phyloP scores from a whole-genome alignment of 108 stramenopile genomes.

The Skeletonema marinoi region DNA sequence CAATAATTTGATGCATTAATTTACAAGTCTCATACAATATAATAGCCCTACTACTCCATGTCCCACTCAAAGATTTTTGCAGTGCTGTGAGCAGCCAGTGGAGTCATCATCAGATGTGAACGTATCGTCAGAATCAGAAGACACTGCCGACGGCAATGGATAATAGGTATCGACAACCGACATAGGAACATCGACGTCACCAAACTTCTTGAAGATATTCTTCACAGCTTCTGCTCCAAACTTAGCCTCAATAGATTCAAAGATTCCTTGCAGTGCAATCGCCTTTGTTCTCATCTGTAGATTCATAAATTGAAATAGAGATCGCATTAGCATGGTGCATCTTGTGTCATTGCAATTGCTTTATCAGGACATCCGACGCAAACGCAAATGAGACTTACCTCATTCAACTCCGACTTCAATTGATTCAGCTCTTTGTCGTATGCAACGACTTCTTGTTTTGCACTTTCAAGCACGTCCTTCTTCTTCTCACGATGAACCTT shows the following conservation, averaged over 20 bases:
- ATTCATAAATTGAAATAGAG: not conserved
- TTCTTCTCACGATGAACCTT: conserved; percentile 6
- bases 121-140: not conserved
- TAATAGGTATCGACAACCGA: not conserved
- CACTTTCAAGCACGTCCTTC: conserved; percentile 2
- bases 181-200: not conserved
- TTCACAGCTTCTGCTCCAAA: conserved; percentile 3
- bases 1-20: not conserved
- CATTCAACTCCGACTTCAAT: not conserved
- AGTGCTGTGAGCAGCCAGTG: not conserved
- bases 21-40: not conserved
- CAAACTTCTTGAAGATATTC: not conserved
- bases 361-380: not conserved
- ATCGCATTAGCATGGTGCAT: not conserved
- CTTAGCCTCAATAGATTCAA: not conserved
- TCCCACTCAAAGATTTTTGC: not conserved
- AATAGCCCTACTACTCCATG: not conserved
- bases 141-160: not conserved
- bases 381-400: not conserved
- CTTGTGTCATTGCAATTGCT: not conserved
- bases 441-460: not conserved
- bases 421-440: not conserved
- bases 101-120: not conserved
- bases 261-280: not conserved
- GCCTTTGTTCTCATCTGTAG: not conserved